These are phyloP conservation scores for Coleophoma cylindrospora DNA, from an alignment of 2,329 filamentous ascomycete species.

Conservation along the genomic window DNA sequence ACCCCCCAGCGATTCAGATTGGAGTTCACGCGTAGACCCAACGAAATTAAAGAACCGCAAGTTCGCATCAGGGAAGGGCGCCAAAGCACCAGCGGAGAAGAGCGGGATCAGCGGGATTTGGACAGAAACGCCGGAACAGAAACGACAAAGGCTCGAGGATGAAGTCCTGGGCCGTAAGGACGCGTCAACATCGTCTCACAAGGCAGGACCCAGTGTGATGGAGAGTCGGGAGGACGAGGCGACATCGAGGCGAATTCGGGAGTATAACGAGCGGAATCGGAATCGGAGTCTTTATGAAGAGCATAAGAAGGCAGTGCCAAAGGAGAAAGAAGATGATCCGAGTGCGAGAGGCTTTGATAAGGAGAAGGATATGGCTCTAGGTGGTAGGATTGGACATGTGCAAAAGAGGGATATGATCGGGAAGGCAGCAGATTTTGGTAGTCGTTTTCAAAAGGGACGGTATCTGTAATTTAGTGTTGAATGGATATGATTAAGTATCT, in stretches of 20 bases:
- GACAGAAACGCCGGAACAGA: conserved; percentile 90
- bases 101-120: conserved; percentile 49
- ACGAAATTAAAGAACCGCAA: conserved; percentile 78
- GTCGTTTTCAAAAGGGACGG: conserved; percentile 32
- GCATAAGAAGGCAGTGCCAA: conserved; percentile 28
- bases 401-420: conserved; percentile 76
- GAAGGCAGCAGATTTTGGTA: conserved; percentile 73
- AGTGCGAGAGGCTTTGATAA: conserved; percentile 84
- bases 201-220: conserved; percentile 10
- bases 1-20: conserved; percentile 52
- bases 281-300: conserved; percentile 54
- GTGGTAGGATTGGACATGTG: conserved; percentile 63
- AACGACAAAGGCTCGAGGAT: conserved; percentile 73
- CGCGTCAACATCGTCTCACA: conserved; percentile 13
- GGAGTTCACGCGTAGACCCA: conserved; percentile 65
- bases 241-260: conserved; percentile 44
- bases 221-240: conserved; percentile 31
- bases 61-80: conserved; percentile 68
- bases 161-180: conserved; percentile 69
- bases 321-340: conserved; percentile 80
- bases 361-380: conserved; percentile 88
- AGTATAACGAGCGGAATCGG: conserved; percentile 52
- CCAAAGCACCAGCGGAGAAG: conserved; percentile 34
- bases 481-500: background rate
- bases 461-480: conserved; percentile 37